Percentiles rank a stretch among this genome's conserved stretches.
These are phyloP conservation scores for Ulmus americana DNA, from an alignment of 331 rosid genomes.

Conservation along the genomic window DNA sequence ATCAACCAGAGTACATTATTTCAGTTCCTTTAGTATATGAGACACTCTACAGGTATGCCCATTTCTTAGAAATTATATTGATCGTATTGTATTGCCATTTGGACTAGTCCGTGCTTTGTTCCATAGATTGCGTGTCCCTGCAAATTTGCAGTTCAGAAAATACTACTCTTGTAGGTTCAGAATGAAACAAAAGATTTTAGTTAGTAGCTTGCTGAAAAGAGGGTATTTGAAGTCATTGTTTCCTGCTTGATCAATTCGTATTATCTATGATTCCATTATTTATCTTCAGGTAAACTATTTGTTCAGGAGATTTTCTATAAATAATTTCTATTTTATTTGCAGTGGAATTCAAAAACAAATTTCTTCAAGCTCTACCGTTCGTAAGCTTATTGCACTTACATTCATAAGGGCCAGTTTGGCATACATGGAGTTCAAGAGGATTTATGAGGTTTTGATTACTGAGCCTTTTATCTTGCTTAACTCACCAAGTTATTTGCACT, in stretches of 20 bases:
- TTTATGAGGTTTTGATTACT: constrained; percentile 61
- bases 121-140: no score
- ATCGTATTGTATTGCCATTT: constrained; percentile 1
- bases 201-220: no score
- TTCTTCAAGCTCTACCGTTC: constrained; percentile 49
- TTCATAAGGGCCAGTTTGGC: constrained; percentile 65
- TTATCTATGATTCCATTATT: no score
- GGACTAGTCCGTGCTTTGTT: not conserved
- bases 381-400: constrained; percentile 73
- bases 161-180: no score
- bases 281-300: not conserved
- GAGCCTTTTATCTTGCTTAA: not conserved
- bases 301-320: not conserved
- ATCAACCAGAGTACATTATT: constrained; percentile 66
- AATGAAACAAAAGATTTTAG: no score
- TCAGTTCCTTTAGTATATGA: constrained; percentile 91
- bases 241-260: not conserved
- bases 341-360: constrained; percentile 92
- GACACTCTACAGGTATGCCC: constrained; percentile 74
- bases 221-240: no score
- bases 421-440: constrained; percentile 80
- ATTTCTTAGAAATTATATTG: constrained; percentile 6
- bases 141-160: no score
- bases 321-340: constrained; percentile 18
- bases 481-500: constrained; percentile 10